Conservation (phyloP, 345 rosid genomes). For the Carallia pectinifolia region DNA sequence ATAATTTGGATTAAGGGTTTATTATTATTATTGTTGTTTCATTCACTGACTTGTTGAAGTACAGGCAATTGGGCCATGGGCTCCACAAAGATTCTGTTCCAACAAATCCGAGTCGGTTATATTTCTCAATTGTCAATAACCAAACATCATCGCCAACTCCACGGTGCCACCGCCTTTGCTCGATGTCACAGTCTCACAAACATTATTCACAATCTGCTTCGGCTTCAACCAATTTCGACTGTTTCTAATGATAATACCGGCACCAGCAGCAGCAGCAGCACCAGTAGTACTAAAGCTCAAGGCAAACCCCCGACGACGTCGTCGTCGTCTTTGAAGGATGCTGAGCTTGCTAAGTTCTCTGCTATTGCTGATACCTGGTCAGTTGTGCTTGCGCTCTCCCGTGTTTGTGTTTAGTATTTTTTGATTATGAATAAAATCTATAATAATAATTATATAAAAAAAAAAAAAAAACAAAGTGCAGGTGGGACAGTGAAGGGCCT, state of each 20-base stretch:
- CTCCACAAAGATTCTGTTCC: too few relatives aligned
- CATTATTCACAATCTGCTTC: neutral
- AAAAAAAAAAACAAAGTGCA: slow-evolving; percentile 11
- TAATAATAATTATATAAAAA: neutral
- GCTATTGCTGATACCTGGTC: slow-evolving; percentile 85
- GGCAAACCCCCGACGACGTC: slow-evolving; percentile 19
- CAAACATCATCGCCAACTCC: too few relatives aligned
- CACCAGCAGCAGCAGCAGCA: neutral
- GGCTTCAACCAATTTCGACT: slow-evolving; percentile 3
- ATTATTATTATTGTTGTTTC: too few relatives aligned
- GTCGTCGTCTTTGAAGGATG: slow-evolving; percentile 61
- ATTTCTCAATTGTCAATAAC: too few relatives aligned
- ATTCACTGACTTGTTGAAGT: too few relatives aligned
- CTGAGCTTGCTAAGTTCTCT: slow-evolving; percentile 75
- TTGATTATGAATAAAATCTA: neutral
- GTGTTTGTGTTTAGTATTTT: neutral
- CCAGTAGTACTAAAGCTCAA: neutral
- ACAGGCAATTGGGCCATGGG: too few relatives aligned
- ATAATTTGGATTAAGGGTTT: too few relatives aligned
- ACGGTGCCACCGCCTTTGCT: too few relatives aligned
- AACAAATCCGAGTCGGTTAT: too few relatives aligned
- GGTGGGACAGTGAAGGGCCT: slow-evolving; percentile 96
- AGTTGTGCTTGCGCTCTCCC: neutral
- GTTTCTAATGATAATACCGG: neutral
- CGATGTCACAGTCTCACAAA: too few relatives aligned